Percentiles rank a stretch among this genome's conserved stretches.
Conservation (phyloP, 1,284 basidiomycete species). For the Tausonia pullulans region DNA sequence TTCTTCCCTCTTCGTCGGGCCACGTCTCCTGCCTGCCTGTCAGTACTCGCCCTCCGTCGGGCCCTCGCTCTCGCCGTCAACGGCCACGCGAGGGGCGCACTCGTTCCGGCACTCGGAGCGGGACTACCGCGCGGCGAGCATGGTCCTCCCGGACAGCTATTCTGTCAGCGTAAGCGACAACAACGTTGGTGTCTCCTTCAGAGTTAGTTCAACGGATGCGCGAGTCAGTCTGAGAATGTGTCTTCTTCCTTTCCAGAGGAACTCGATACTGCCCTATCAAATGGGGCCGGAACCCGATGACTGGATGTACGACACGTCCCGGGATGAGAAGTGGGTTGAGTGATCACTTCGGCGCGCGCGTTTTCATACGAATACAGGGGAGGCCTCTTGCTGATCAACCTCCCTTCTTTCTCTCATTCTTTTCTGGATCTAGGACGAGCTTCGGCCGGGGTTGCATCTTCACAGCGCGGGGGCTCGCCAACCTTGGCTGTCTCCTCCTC, state of each 20-base stretch:
- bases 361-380: neutral
- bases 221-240: neutral
- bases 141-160: no score
- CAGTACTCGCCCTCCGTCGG: no score
- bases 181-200: neutral
- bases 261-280: neutral
- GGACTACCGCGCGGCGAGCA: no score
- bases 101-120: no score
- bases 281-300: neutral
- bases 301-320: neutral
- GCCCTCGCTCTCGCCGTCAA: no score
- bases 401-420: neutral
- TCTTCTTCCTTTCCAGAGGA: neutral
- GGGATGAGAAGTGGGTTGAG: slow-evolving; percentile 20
- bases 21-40: no score
- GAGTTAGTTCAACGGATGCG: neutral
- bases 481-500: slow-evolving; percentile 62
- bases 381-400: neutral
- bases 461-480: slow-evolving; percentile 57
- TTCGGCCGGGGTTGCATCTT: slow-evolving; percentile 38
- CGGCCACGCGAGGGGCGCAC: no score
- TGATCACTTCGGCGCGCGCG: slow-evolving; percentile 4
- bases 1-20: no score
- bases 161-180: no score
- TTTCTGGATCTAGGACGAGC: neutral